These are phyloP conservation scores for Blechomonas ayalai DNA, from an alignment of 208 protist genomes.

Conservation along the genomic window DNA sequence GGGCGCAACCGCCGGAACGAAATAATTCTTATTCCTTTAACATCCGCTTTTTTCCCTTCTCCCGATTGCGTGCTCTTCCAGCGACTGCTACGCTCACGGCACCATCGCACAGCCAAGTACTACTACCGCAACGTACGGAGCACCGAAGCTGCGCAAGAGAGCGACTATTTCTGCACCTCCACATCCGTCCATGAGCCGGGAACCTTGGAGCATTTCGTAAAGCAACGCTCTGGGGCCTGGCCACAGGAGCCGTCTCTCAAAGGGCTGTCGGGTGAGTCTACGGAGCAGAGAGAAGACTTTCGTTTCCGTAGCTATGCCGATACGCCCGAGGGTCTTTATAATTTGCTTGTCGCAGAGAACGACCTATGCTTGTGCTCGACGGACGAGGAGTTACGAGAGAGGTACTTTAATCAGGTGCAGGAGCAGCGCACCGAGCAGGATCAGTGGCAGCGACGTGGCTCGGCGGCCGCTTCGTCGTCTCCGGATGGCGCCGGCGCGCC, in stretches of 20 bases:
- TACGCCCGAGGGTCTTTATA: slow-evolving; percentile 57
- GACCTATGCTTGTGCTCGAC: slow-evolving; percentile 57
- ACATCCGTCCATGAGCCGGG: slow-evolving; percentile 22
- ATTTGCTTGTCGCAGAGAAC: slow-evolving; percentile 48
- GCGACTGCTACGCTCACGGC: slow-evolving; percentile 38
- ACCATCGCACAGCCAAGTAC: slow-evolving; percentile 73
- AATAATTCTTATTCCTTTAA: slow-evolving; percentile 67
- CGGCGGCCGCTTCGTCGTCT: background rate
- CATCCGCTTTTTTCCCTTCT: slow-evolving; percentile 50
- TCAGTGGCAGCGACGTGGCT: background rate
- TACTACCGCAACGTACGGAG: slow-evolving; percentile 57
- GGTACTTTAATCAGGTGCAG: slow-evolving; percentile 38
- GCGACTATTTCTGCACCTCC: slow-evolving; percentile 63
- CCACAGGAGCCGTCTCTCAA: too few relatives aligned
- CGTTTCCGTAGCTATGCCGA: slow-evolving; percentile 46
- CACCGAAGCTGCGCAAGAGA: slow-evolving; percentile 20
- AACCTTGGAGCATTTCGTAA: slow-evolving; percentile 14
- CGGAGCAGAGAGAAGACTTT: slow-evolving; percentile 11
- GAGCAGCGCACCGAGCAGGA: slow-evolving; percentile 15
- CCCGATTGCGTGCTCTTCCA: slow-evolving; percentile 52
- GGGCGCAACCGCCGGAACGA: slow-evolving; percentile 62
- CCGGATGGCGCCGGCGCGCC: background rate
- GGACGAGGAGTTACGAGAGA: slow-evolving; percentile 44
- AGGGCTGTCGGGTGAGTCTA: too few relatives aligned
- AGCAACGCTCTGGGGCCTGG: too few relatives aligned